Percentiles rank a stretch among this genome's conserved stretches.
These are phyloP conservation scores for Stagonosporopsis tanaceti DNA, from an alignment of 2,329 filamentous ascomycete species.

Conservation along the genomic window DNA sequence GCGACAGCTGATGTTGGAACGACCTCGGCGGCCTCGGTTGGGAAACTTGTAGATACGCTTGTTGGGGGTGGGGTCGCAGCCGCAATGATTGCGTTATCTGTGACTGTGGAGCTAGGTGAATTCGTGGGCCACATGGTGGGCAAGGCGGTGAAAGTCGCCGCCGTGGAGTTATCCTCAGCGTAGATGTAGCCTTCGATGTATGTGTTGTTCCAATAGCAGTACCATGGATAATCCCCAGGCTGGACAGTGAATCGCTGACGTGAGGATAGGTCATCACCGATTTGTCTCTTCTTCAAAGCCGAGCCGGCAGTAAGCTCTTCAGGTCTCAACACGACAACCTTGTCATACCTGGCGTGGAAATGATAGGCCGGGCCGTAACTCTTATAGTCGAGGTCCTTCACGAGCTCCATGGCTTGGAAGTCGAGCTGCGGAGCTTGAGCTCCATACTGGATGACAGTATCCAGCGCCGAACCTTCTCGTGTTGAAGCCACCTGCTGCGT, in stretches of 20 bases:
- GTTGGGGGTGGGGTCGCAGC: conserved; percentile 21
- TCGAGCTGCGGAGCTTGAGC: conserved; percentile 64
- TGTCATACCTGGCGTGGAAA: conserved; percentile 69
- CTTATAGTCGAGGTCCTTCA: conserved; percentile 65
- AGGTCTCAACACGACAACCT: conserved; percentile 64
- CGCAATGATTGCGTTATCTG: conserved; percentile 20
- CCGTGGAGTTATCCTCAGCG: conserved; percentile 60
- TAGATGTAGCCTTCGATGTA: conserved; percentile 74
- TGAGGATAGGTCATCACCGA: conserved; percentile 28
- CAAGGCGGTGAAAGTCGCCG: conserved; percentile 41
- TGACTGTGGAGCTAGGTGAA: conserved; percentile 24
- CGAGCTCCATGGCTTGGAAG: conserved; percentile 61
- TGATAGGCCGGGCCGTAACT: conserved; percentile 69
- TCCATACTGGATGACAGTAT: conserved; percentile 63
- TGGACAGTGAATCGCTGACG: conserved; percentile 54
- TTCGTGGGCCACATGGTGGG: conserved; percentile 34
- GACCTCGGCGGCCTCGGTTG: conserved; percentile 18
- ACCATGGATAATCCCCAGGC: conserved; percentile 71
- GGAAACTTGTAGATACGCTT: conserved; percentile 4
- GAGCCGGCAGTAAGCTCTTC: conserved; percentile 46
- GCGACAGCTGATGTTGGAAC: conserved; percentile 17
- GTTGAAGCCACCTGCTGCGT: conserved; percentile 32
- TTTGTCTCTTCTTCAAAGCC: conserved; percentile 28
- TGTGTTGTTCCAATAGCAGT: conserved; percentile 74
- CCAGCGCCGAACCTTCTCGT: conserved; percentile 37